Conservation (phyloP, 2,329 filamentous ascomycete genomes). For the Cucurbitaria berberidis region DNA sequence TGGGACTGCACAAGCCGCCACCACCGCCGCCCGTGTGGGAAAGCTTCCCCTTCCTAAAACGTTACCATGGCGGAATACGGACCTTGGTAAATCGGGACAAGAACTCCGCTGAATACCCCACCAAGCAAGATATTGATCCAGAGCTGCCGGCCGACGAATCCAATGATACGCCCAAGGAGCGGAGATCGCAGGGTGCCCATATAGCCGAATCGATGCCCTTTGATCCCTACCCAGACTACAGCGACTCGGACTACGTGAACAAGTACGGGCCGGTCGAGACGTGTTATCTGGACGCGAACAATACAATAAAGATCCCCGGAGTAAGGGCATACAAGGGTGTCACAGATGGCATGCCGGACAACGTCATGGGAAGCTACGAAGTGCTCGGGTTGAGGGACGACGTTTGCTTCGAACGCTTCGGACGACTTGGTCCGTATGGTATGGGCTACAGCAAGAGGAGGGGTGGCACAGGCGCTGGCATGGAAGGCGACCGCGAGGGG, state of each 20-base stretch:
- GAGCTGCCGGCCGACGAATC: constrained; percentile 40
- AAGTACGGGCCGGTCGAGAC: constrained; percentile 68
- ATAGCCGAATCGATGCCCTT: constrained; percentile 56
- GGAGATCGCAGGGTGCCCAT: constrained; percentile 37
- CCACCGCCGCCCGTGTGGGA: constrained; percentile 80
- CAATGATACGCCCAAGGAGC: constrained; percentile 35
- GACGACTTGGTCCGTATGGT: constrained; percentile 86
- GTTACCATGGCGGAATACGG: constrained; percentile 88
- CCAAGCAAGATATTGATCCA: constrained; percentile 58
- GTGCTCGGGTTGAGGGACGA: constrained; percentile 79
- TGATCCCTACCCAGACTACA: constrained; percentile 71
- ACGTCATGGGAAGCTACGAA: constrained; percentile 85
- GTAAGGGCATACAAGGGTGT: constrained; percentile 79
- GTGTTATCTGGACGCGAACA: constrained; percentile 77
- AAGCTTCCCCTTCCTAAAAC: constrained; percentile 79
- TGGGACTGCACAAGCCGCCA: constrained; percentile 65
- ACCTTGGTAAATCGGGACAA: constrained; percentile 69
- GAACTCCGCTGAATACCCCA: constrained; percentile 83
- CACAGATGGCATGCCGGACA: constrained; percentile 81
- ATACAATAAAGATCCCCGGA: constrained; percentile 69
- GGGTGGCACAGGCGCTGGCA: constrained; percentile 83
- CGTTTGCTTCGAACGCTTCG: constrained; percentile 92
- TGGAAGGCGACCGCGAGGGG: constrained; percentile 83
- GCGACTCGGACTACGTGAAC: constrained; percentile 61
- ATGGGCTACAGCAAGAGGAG: constrained; percentile 80